Percentiles rank a stretch among this genome's conserved stretches.
Conservation (phyloP, 495 filamentous ascomycete species). For the Penicillium flavigenum region DNA sequence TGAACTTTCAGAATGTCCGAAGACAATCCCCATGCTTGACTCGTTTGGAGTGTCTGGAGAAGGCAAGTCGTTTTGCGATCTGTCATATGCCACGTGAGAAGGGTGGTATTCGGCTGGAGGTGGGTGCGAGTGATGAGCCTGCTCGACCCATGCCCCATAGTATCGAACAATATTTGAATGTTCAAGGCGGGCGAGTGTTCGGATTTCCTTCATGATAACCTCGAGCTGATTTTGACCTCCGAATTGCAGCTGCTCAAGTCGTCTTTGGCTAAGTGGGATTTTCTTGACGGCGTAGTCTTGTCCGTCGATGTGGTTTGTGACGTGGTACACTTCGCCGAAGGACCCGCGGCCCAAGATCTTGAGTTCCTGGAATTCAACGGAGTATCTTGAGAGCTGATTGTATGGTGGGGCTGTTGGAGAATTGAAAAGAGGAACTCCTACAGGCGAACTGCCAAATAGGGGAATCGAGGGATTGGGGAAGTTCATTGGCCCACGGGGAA, state of each 20-base stretch:
- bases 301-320: slow-evolving; percentile 51
- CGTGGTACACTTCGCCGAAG: slow-evolving; percentile 55
- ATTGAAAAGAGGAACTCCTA: slow-evolving; percentile 36
- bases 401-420: slow-evolving; percentile 19
- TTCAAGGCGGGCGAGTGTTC: slow-evolving; percentile 53
- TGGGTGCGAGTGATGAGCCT: slow-evolving; percentile 32
- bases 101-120: slow-evolving; percentile 19
- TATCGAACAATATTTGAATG: slow-evolving; percentile 56
- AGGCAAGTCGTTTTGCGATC: slow-evolving; percentile 13
- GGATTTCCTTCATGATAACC: slow-evolving; percentile 53
- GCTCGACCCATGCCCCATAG: slow-evolving; percentile 54
- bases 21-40: slow-evolving; percentile 45
- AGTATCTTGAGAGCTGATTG: slow-evolving; percentile 39
- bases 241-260: slow-evolving; percentile 46
- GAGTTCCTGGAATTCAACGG: slow-evolving; percentile 44
- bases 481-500: slow-evolving; percentile 25
- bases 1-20: slow-evolving; percentile 36
- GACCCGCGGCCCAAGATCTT: slow-evolving; percentile 51
- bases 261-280: slow-evolving; percentile 48
- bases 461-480: slow-evolving; percentile 27
- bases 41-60: slow-evolving; percentile 26
- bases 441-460: slow-evolving; percentile 38
- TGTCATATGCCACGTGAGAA: slow-evolving; percentile 23
- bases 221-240: slow-evolving; percentile 49
- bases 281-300: slow-evolving; percentile 56